phyloP scores from a whole-genome alignment of 345 rosid genomes.

The Streptanthus diversifolius region DNA sequence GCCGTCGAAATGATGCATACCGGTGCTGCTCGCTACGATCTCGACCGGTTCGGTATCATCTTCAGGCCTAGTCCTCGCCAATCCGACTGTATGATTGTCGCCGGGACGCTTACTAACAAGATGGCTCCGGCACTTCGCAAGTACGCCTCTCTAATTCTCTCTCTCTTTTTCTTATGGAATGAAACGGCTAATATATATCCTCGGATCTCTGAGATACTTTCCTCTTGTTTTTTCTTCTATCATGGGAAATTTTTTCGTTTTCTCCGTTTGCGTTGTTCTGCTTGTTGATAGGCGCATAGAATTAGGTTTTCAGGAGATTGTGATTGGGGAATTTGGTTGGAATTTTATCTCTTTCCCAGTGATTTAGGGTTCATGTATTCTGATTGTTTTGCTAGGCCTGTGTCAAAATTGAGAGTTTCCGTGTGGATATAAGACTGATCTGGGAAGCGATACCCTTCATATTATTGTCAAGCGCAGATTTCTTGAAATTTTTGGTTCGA shows the following conservation, averaged over 20 bases:
- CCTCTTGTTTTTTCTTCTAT: background rate
- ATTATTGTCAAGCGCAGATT: background rate
- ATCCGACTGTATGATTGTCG: conserved; percentile 98
- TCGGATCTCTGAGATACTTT: conserved; percentile 4
- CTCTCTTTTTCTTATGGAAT: background rate
- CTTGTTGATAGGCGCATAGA: background rate
- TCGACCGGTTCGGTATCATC: conserved; percentile 90
- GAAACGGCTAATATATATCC: background rate
- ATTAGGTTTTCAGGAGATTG: conserved; percentile 15
- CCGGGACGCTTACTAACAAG: conserved; percentile 98
- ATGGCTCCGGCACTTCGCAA: conserved; percentile 99
- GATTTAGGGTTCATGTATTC: conserved; percentile 20
- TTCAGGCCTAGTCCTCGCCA: conserved; percentile 98
- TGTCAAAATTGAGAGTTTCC: background rate
- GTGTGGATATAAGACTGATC: background rate
- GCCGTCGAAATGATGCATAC: conserved; percentile 99
- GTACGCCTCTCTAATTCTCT: conserved; percentile 37
- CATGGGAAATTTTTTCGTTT: background rate
- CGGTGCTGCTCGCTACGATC: conserved; percentile 95
- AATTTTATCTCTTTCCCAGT: background rate
- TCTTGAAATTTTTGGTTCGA: background rate
- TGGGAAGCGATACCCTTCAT: background rate
- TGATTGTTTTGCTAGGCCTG: conserved; percentile 2
- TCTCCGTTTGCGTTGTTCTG: background rate
- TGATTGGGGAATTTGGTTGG: background rate